These are phyloP conservation scores for Daldinia eschscholtzii DNA, from an alignment of 2,329 filamentous ascomycete species.

Conservation along the genomic window DNA sequence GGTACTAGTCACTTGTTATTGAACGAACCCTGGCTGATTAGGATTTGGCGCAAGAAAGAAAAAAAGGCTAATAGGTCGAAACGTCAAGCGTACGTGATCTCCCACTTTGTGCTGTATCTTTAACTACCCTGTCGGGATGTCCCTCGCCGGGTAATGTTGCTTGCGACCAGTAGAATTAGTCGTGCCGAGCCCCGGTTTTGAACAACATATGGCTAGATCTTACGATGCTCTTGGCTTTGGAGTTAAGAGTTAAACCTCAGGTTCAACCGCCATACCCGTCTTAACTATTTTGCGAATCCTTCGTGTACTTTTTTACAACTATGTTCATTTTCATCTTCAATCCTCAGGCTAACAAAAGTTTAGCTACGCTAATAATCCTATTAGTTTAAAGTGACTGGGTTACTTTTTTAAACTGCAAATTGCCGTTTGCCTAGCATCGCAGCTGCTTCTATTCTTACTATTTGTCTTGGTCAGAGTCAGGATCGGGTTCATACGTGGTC, in stretches of 20 bases:
- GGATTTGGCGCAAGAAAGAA: conserved; percentile 48
- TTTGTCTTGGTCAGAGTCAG: conserved; percentile 38
- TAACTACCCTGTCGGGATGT: conserved; percentile 48
- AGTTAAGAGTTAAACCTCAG: conserved; percentile 23
- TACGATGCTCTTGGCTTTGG: conserved; percentile 26
- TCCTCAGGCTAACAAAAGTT: conserved; percentile 23
- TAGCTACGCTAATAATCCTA: conserved; percentile 22
- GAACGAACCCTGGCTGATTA: conserved; percentile 19
- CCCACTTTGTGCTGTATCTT: conserved; percentile 52
- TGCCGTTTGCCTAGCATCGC: conserved; percentile 23
- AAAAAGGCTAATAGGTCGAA: conserved; percentile 54
- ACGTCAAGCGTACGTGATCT: conserved; percentile 60
- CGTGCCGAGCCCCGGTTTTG: conserved; percentile 36
- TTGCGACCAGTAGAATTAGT: conserved; percentile 47
- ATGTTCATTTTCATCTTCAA: conserved; percentile 14
- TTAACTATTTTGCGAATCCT: conserved; percentile 10
- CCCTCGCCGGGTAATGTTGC: conserved; percentile 39
- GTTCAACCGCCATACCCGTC: conserved; percentile 18
- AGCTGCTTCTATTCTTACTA: conserved; percentile 38
- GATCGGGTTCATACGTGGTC: conserved; percentile 45
- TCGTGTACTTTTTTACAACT: conserved; percentile 8
- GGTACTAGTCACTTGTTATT: conserved; percentile 36
- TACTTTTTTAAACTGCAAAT: conserved; percentile 38
- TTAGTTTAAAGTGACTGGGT: conserved; percentile 36
- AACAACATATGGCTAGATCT: conserved; percentile 21